Percentiles rank a stretch among this genome's conserved stretches.
Evolutionary conservation across 2,329 filamentous ascomycete species (phyloP).

Genomic region (Trichophaea hybrida): DNA sequence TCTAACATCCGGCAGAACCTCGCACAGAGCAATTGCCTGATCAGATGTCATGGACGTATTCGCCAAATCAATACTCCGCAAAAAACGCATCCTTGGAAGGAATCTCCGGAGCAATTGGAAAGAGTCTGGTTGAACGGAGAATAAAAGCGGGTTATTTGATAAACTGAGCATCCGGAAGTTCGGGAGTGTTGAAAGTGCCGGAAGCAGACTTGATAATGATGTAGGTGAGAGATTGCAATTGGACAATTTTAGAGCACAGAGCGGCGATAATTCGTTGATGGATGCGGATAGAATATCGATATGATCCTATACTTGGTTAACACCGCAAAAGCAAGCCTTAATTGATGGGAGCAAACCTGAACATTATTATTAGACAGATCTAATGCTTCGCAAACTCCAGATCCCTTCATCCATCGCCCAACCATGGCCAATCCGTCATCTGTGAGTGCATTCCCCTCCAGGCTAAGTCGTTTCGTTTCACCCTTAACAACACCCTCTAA

Average conservation of each 20-base stretch:
- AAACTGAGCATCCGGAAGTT: constrained; percentile 81
- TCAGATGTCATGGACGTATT: constrained; percentile 74
- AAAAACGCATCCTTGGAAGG: constrained; percentile 57
- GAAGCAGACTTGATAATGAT: constrained; percentile 60
- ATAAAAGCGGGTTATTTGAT: constrained; percentile 74
- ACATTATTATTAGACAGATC: constrained; percentile 78
- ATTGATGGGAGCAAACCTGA: constrained; percentile 25
- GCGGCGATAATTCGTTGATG: constrained; percentile 40
- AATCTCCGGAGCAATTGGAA: constrained; percentile 65
- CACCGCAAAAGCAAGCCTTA: constrained; percentile 9
- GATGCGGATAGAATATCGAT: constrained; percentile 41
- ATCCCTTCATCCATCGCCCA: constrained; percentile 47
- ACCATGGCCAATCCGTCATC: constrained; percentile 61
- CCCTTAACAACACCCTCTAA: constrained; percentile 71
- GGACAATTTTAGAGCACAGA: constrained; percentile 74
- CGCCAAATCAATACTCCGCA: constrained; percentile 75
- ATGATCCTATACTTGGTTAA: constrained; percentile 33
- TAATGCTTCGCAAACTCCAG: constrained; percentile 59
- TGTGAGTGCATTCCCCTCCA: constrained; percentile 70
- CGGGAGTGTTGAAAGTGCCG: constrained; percentile 52
- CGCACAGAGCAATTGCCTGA: constrained; percentile 79
- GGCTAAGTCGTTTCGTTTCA: constrained; percentile 61
- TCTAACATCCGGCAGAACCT: constrained; percentile 72
- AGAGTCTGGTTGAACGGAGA: constrained; percentile 57
- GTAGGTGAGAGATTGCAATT: constrained; percentile 66